Evolutionary conservation across 2,329 filamentous ascomycete species (phyloP), one percentile per base, ranked within the genome.

Genomic region (Colletotrichum liaoningense): DNA sequence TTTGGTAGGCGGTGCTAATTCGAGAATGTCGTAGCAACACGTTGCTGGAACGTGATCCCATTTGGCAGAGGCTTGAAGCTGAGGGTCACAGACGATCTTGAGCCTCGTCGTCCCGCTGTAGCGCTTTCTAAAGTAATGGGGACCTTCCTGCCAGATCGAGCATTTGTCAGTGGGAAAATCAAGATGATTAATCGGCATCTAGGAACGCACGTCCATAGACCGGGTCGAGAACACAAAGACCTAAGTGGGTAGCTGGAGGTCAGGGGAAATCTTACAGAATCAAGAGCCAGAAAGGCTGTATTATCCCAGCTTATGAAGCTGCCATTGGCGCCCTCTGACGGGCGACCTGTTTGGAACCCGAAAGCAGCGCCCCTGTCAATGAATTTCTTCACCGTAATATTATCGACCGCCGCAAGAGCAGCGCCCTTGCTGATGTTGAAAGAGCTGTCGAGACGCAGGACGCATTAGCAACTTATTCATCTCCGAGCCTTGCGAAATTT

Each of bases 401-500:
- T 49, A n/a, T 22, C 19, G 6, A n/a, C 42, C 7, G 42, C 19
- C 16, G 42, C 42, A n/a, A n/a, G 19, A n/a, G 42, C 42, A 49
- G 42, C 42, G 16, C 42, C 42, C 11, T 49, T 49, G 42, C 42
- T 49, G 7, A 49, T 22, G 19, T 49, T 49, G 42, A 49, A 49
- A 49, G 42, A 49, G 42, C 42, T 49, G 42, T 19, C 11, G 0
- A n/a, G 19, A 8, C 1, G 6, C 8, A n/a, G 9, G 22, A 12
- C 8, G 0, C 11, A 11, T 49, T n/a, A 49, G 42, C 42, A n/a
- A 1, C 14, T 8, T 16, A 6, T 0, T 16, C 38, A 19, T 7
- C 38, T 16, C 16, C 38, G 16, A 0, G 0, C 16, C 14, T 42
- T 16, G 0, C 0, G 7, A 19, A 49, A n/a, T 49, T 8, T 9